phyloP scores from a whole-genome alignment of 2,329 filamentous ascomycete genomes.

The Trichoderma brevicompactum region DNA sequence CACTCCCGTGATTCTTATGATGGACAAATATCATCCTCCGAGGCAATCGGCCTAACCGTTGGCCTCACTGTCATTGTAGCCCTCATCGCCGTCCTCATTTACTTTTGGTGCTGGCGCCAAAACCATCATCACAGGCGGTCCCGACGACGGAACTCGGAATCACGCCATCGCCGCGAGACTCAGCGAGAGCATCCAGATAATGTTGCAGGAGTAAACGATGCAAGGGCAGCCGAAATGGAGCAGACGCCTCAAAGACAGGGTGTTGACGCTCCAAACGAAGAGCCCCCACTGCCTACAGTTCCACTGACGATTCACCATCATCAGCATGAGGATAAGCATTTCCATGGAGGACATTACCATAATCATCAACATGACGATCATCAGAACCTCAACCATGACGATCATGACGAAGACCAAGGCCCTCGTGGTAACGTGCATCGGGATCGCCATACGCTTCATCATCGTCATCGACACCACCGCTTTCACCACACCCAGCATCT shows the following conservation, averaged over 20 bases:
- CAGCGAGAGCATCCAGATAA: neutral
- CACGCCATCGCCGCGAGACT: neutral
- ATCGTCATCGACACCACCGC: conserved; percentile 9
- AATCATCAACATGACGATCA: neutral
- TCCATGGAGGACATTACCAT: conserved; percentile 12
- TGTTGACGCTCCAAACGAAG: neutral
- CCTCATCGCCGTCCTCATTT: conserved; percentile 1
- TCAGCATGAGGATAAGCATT: conserved; percentile 23
- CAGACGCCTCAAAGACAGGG: neutral
- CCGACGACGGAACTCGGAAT: neutral
- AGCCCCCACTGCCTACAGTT: neutral
- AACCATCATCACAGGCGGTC: neutral
- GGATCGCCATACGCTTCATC: neutral
- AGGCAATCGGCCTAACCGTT: conserved; percentile 15
- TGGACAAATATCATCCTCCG: conserved; percentile 16
- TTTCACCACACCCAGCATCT: neutral
- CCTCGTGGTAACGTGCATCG: neutral
- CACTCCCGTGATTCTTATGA: conserved; percentile 5
- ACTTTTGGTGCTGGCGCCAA: conserved; percentile 22
- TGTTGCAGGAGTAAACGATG: neutral
- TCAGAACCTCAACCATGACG: neutral
- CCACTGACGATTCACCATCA: conserved; percentile 18
- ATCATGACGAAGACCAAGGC: neutral
- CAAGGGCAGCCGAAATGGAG: neutral
- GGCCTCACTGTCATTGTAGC: conserved; percentile 17